Conservation (phyloP, 139 green algal species). For the Chlorella sp. region DNA sequence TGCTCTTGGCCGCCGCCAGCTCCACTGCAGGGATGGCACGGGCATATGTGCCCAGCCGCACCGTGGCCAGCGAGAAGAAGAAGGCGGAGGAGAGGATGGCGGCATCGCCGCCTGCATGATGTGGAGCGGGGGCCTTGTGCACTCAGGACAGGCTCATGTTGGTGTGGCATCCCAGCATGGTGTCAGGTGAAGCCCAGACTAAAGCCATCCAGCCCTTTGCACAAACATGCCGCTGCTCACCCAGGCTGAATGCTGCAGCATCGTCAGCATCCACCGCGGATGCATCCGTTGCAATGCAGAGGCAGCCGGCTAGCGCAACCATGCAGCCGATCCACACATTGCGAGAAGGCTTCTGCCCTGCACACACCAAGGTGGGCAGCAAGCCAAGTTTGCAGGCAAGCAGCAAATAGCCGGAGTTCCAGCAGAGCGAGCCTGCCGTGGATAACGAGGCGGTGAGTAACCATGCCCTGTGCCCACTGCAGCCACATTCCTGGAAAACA, state of each 20-base stretch:
- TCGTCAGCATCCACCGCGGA: not conserved
- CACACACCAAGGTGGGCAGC: too few species aligned
- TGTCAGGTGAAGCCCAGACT: too few species aligned
- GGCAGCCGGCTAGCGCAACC: conserved; percentile 43
- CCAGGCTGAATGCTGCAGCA: not conserved
- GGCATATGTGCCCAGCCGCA: conserved; percentile 49
- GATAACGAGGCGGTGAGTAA: too few species aligned
- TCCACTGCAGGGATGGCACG: conserved; percentile 27
- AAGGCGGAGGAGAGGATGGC: conserved; percentile 40
- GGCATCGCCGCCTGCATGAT: conserved; percentile 10
- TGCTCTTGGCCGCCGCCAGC: conserved; percentile 44
- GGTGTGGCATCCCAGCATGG: too few species aligned
- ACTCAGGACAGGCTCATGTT: too few species aligned
- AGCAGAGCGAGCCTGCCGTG: too few species aligned
- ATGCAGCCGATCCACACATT: conserved; percentile 38
- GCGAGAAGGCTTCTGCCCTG: not conserved
- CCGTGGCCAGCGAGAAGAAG: conserved; percentile 52
- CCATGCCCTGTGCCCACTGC: too few species aligned
- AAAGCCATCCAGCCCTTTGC: too few species aligned
- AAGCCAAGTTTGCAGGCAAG: too few species aligned
- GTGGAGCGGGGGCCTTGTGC: not conserved
- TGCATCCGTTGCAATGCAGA: conserved; percentile 38
- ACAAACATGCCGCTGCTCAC: too few species aligned
- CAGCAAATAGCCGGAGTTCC: too few species aligned
- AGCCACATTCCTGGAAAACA: too few species aligned